A percentile compares a stretch with the other conserved stretches of the same genome.
Conservation (phyloP, 495 filamentous ascomycete species). For the Tuber melanosporum region DNA sequence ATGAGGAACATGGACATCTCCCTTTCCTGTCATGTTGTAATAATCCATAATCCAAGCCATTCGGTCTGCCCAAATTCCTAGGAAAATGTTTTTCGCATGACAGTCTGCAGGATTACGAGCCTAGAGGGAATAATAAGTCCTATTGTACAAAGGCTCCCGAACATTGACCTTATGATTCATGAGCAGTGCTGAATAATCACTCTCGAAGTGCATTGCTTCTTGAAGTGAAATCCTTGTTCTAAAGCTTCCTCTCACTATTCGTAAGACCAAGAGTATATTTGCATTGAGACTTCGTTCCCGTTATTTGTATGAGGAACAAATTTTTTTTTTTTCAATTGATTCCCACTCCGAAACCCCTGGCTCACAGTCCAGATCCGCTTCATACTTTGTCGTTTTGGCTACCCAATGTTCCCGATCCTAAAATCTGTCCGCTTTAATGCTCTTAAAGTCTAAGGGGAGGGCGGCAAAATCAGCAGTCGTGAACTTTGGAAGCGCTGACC, state of each 20-base stretch:
- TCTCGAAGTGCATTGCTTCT: background rate
- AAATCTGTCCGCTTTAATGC: background rate
- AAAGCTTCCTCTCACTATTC: background rate
- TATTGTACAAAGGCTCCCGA: background rate
- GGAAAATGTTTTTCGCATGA: background rate
- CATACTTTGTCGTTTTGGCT: conserved; percentile 3
- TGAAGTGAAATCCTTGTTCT: background rate
- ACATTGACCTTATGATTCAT: background rate
- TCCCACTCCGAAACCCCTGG: background rate
- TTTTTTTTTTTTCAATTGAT: background rate
- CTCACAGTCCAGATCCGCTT: conserved; percentile 6
- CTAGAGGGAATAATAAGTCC: background rate
- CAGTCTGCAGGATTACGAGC: background rate
- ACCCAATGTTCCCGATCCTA: background rate
- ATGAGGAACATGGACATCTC: background rate
- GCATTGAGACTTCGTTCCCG: background rate
- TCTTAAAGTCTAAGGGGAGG: background rate
- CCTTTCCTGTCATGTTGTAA: background rate
- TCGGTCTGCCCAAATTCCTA: background rate
- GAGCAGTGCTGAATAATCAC: background rate
- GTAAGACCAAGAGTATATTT: background rate
- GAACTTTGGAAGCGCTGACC: conserved; percentile 5
- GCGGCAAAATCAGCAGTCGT: conserved; percentile 5
- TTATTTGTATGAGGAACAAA: background rate
- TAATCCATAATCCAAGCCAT: background rate